Conservation (phyloP, 2,329 filamentous ascomycete species). For the Acephala macrosclerotiorum region DNA sequence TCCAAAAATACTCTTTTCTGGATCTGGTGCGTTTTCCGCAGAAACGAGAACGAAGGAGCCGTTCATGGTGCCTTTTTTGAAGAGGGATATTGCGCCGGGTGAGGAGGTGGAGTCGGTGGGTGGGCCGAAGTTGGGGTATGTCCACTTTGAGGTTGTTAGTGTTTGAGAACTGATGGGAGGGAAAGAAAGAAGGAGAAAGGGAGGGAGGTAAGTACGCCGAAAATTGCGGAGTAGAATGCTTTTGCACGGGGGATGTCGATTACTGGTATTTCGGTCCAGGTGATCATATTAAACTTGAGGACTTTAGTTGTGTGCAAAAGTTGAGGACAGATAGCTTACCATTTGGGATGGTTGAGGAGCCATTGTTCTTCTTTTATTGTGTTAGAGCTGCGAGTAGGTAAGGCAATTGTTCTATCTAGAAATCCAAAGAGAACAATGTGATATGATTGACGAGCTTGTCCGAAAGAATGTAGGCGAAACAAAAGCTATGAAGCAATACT, state of each 20-base stretch:
- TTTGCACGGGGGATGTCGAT: constrained; percentile 45
- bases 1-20: constrained; percentile 10
- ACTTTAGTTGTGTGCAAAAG: too few relatives aligned
- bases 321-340: not conserved
- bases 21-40: constrained; percentile 20
- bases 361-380: not conserved
- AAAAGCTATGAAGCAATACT: too few relatives aligned
- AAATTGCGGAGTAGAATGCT: constrained; percentile 48
- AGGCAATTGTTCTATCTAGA: not conserved
- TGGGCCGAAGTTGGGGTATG: constrained; percentile 9
- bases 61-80: constrained; percentile 19
- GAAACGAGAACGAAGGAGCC: constrained; percentile 26
- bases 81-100: constrained; percentile 17
- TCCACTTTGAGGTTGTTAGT: constrained; percentile 11
- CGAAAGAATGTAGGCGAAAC: too few relatives aligned
- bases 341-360: not conserved
- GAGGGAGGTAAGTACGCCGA: constrained; percentile 16
- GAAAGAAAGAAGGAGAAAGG: not conserved
- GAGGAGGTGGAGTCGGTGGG: not conserved
- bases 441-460: too few relatives aligned
- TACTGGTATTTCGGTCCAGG: constrained; percentile 51
- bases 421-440: not conserved
- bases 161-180: not conserved
- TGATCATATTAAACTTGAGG: constrained; percentile 6
- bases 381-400: not conserved